Conservation (phyloP, 2,329 filamentous ascomycete species). For the Penicillium sp. region DNA sequence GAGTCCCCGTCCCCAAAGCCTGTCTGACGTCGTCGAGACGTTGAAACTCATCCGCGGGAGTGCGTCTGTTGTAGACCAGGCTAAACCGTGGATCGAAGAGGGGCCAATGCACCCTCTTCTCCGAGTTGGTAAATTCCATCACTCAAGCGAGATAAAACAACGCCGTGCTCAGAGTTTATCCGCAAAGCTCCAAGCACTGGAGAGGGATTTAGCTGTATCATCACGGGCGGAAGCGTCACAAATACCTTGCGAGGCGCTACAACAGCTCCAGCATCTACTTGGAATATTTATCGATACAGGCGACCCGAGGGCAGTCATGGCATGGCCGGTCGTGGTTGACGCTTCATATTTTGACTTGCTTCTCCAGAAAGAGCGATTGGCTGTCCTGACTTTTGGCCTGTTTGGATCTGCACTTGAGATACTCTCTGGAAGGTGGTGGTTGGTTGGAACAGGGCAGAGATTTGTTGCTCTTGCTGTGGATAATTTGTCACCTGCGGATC, state of each 20-base stretch:
- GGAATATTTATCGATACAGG: background rate
- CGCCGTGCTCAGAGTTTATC: background rate
- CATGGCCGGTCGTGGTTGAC: background rate
- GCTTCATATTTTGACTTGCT: background rate
- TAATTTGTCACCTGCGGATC: background rate
- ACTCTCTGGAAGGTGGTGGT: background rate
- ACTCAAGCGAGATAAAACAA: background rate
- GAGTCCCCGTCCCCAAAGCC: background rate
- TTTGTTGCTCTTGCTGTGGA: background rate
- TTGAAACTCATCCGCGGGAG: constrained; percentile 18
- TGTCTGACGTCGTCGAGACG: constrained; percentile 16
- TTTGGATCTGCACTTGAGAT: background rate
- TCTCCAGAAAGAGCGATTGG: background rate
- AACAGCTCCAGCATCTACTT: background rate
- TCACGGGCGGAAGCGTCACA: background rate
- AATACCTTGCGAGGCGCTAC: background rate
- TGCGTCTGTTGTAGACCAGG: constrained; percentile 16
- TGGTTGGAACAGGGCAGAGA: background rate
- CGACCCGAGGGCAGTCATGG: background rate
- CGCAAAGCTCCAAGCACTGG: background rate
- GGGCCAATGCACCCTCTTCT: background rate
- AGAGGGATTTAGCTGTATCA: background rate
- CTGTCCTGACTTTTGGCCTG: background rate
- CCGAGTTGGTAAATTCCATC: background rate
- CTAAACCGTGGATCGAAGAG: constrained; percentile 18